Evolutionary conservation across 163 green algal genomes (phyloP).

Genomic region (Volvox carteri): DNA sequence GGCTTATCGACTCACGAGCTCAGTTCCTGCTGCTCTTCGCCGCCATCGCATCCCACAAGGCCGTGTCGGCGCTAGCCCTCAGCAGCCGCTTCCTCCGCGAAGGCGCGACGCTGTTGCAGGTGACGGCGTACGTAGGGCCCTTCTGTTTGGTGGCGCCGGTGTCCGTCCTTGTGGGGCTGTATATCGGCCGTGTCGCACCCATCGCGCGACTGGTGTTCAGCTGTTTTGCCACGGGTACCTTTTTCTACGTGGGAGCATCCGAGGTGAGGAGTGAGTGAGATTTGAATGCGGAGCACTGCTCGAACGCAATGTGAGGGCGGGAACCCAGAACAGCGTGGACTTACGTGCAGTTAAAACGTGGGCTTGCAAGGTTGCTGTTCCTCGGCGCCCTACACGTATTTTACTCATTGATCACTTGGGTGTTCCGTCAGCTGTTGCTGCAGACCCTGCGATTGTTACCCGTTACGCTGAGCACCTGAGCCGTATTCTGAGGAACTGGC

Average conservation of each 20-base stretch:
- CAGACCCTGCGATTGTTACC: too few species aligned
- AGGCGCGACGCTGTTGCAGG: conserved; percentile 52
- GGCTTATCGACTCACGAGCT: conserved; percentile 10
- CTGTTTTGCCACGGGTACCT: conserved; percentile 72
- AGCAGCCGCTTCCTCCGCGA: conserved; percentile 53
- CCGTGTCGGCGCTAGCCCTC: conserved; percentile 51
- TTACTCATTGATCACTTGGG: too few species aligned
- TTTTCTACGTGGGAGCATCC: conserved; percentile 70
- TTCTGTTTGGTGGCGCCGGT: conserved; percentile 66
- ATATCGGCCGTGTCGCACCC: conserved; percentile 52
- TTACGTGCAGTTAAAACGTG: too few species aligned
- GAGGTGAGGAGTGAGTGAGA: conserved; percentile 69
- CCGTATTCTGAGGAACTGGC: too few species aligned
- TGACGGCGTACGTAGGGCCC: conserved; percentile 63
- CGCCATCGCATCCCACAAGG: conserved; percentile 57
- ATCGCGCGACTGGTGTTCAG: conserved; percentile 62
- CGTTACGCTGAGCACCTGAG: too few species aligned
- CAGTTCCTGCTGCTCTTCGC: conserved; percentile 53
- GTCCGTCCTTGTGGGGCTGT: conserved; percentile 58
- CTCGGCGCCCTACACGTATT: too few species aligned
- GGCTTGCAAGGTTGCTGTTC: too few species aligned
- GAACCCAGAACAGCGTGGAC: too few species aligned
- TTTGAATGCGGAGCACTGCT: too few species aligned
- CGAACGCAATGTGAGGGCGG: too few species aligned
- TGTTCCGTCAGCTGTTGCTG: too few species aligned